Evolutionary conservation across 202 grass and related monocot genomes (phyloP), one percentile per base, ranked within the genome.

Genomic region (Schoenoplectus tabernaemontani): DNA sequence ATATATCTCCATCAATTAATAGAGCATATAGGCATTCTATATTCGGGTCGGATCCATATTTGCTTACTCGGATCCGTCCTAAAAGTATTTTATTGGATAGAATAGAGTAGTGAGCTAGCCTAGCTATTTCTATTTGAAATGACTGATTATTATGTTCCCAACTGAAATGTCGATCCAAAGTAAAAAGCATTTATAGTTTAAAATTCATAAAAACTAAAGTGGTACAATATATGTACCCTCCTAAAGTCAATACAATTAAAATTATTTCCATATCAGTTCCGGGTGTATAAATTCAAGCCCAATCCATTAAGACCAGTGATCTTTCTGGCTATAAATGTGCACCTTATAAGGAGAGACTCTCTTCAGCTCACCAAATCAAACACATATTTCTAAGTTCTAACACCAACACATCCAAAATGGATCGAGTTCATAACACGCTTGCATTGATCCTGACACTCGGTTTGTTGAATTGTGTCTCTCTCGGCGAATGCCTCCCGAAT

Each of bases 1-100:
- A n/a, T n/a, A n/a, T n/a, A 83, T 57, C 71, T 76, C 54, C 51
- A 83, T 83, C 43, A 83, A 76, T 56, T 82, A 26, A 10, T 46
- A 51, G 11, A 73, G 13, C 9, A 72, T 48, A 26, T 30, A 51
- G 5, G 26, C 44, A 53, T 30, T 51, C 22, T 73, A n/a, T 0
- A 50, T 51, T 33, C 6, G 23, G 44, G 43, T 73, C 46, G 23
- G 69, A 46, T 73, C 15, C 2, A 5, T 50, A 4, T 53, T 73
- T 50, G n/a, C 47, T 9, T 50, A 73, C 44, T 44, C 69, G 46
- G 12, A 73, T 51, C 44, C 69, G 23, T 32, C 1, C 1, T 32
- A 72, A 43, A 44, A 23, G 2, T 43, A 5, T 43, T n/a, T 37
- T 41, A n/a, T 38, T 38, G 10, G 43, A 7, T 11, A 20, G 17